phyloP scores from a whole-genome alignment of 2,329 filamentous ascomycete genomes.

The Penicillium sp. region DNA sequence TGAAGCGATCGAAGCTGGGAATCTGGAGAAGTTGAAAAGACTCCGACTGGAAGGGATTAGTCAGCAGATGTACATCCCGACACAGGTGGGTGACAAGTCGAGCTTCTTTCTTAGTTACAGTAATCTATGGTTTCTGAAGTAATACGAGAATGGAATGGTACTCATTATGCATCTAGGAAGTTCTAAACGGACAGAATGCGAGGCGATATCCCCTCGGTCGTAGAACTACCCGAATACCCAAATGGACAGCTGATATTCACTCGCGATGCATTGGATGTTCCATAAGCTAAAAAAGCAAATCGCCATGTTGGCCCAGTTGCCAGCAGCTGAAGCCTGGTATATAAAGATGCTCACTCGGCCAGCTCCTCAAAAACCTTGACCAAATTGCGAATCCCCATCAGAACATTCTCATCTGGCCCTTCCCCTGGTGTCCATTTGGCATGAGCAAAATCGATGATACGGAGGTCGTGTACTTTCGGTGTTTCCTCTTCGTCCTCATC shows the following conservation, averaged over 20 bases:
- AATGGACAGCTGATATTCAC: not conserved
- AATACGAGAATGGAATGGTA: too few relatives aligned
- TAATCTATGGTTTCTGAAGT: not conserved
- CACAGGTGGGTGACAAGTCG: not conserved
- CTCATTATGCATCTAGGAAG: too few relatives aligned
- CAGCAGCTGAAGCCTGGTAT: conserved; percentile 22
- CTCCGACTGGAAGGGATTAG: not conserved
- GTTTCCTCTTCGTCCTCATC: conserved; percentile 49
- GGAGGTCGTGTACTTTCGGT: conserved; percentile 70
- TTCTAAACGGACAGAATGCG: too few relatives aligned
- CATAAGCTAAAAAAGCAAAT: not conserved
- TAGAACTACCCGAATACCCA: too few relatives aligned
- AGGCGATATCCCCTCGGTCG: too few relatives aligned
- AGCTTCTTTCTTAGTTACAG: not conserved
- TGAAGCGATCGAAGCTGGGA: conserved; percentile 10
- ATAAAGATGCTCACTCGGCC: conserved; percentile 24
- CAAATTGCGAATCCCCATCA: conserved; percentile 68
- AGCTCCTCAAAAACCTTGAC: conserved; percentile 66
- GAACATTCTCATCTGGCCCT: conserved; percentile 78
- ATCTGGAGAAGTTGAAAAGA: conserved; percentile 18
- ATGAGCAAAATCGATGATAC: conserved; percentile 96
- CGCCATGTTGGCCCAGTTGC: conserved; percentile 15
- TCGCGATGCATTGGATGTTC: not conserved
- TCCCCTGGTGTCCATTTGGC: conserved; percentile 74
- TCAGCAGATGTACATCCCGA: not conserved